These are phyloP conservation scores for Arabidopsis arenosa DNA, from an alignment of 345 rosid genomes.

Conservation along the genomic window DNA sequence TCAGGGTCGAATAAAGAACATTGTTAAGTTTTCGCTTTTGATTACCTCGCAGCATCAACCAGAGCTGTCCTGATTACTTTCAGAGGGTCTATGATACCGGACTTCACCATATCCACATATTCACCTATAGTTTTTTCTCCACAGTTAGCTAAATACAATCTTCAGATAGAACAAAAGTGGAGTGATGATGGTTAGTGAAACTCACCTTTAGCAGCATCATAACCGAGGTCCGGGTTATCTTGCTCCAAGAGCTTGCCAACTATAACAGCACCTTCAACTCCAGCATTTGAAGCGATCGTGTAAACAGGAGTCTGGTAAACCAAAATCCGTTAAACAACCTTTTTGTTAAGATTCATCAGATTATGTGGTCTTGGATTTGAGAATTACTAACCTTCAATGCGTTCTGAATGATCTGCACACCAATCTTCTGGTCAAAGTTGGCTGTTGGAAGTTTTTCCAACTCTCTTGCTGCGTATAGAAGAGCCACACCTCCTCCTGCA, in stretches of 20 bases:
- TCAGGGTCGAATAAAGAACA: background rate
- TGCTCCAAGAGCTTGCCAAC: conserved; percentile 97
- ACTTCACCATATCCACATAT: conserved; percentile 91
- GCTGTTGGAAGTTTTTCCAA: conserved; percentile 86
- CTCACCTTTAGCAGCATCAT: conserved; percentile 94
- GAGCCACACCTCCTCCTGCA: conserved; percentile 97
- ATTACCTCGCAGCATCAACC: conserved; percentile 59
- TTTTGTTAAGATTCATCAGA: no score
- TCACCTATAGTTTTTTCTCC: conserved; percentile 58
- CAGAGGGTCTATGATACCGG: conserved; percentile 92
- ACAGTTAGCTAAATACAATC: background rate
- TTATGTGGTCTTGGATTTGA: no score
- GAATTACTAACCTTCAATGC: conserved; percentile 54
- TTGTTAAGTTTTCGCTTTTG: background rate
- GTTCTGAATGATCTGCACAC: conserved; percentile 96
- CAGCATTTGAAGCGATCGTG: conserved; percentile 86
- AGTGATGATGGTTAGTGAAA: background rate
- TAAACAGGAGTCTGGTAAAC: conserved; percentile 55
- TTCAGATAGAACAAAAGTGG: background rate
- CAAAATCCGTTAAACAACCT: no score
- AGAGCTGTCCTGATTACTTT: conserved; percentile 95
- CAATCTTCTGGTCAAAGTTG: conserved; percentile 95
- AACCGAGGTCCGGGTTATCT: conserved; percentile 85
- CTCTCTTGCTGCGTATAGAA: conserved; percentile 83
- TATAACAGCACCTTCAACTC: conserved; percentile 96